A percentile compares a stretch with the other conserved stretches of the same genome.
Conservation (phyloP, 441 rosid genomes). For the Aquilaria agallochum region DNA sequence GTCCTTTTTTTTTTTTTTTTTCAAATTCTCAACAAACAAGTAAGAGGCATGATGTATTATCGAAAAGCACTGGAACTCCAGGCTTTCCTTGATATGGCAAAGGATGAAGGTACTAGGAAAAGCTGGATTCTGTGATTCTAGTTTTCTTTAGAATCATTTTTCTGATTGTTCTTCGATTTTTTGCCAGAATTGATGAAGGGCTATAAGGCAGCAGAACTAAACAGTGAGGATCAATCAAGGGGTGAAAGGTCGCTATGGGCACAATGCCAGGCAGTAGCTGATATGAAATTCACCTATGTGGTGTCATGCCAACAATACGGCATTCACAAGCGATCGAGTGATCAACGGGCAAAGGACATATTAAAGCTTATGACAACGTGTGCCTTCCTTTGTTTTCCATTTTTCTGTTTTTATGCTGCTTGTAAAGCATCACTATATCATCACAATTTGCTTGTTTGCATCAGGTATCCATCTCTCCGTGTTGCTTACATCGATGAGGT, state of each 20-base stretch:
- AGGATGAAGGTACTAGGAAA: slow-evolving; percentile 46
- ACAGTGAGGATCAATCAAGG: slow-evolving; percentile 53
- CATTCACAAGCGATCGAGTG: slow-evolving; percentile 55
- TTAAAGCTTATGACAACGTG: slow-evolving; percentile 58
- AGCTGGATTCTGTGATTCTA: not conserved
- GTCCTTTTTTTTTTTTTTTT: not conserved
- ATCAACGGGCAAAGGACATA: slow-evolving; percentile 61
- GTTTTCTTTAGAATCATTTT: not conserved
- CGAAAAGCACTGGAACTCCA: slow-evolving; percentile 76
- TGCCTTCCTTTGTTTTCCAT: slow-evolving; percentile 10
- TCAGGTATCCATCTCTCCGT: slow-evolving; percentile 68
- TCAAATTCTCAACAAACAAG: slow-evolving; percentile 15
- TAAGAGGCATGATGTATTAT: slow-evolving; percentile 82
- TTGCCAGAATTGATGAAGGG: slow-evolving; percentile 51
- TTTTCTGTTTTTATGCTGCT: slow-evolving; percentile 2
- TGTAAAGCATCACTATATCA: slow-evolving; percentile 13
- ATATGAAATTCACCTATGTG: slow-evolving; percentile 64
- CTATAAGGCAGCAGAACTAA: slow-evolving; percentile 68
- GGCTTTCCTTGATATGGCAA: slow-evolving; percentile 72
- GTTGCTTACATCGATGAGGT: slow-evolving; percentile 79
- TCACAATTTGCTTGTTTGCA: slow-evolving; percentile 6
- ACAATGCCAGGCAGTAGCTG: slow-evolving; percentile 70
- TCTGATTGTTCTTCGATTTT: slow-evolving; percentile 7
- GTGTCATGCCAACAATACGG: slow-evolving; percentile 75
- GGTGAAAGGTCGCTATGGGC: slow-evolving; percentile 65